Evolutionary conservation across 192 early-diverging fungal genomes (phyloP), one percentile per base, ranked within the genome.

Genomic region (Coemansia sp.): DNA sequence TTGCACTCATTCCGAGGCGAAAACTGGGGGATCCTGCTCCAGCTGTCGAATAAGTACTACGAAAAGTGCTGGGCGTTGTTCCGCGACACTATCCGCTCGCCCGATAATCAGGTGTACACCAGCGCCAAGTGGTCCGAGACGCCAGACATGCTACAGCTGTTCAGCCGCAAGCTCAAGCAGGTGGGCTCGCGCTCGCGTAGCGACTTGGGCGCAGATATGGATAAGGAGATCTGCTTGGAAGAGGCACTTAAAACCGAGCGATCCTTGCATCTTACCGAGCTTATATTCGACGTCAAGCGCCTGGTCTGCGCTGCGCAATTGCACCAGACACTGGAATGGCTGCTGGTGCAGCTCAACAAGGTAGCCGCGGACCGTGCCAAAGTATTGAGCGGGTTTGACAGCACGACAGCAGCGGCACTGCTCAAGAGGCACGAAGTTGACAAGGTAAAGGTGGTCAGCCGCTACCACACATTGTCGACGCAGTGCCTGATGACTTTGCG

Each of bases 241-340:
- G 73, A 90, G 72, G 83, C 82, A 11, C 80, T 95, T 18, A 95
- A 94, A 62, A 78, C 85, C 0, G 92, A 93, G 55, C 73, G 93
- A 19, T 87, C 88, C 3, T 82, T 97, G 26, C 80, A 88, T 46
- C 66, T 84, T 11, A 82, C 83, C 58, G 94, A 97, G 63, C 82
- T 97, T 3, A 82, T 97, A n/a, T 87, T 94, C 46, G 95, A 97
- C 36, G 70, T 74, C 18, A 90, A 89, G 58, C 92, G 83, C 48
- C 58, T 97, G 33, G 84, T 86, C 55, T 64, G 83, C 3, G 50
- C 95, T 12, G 91, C 88, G 3, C 83, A 85, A 59, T 78, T 95
- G 65, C 90, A 94, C 68, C 88, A 93, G 50, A 91, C 89, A 41
- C 79, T 95, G 58, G 93, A 94, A 67, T 81, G 81, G 78, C 57